phyloP scores from a whole-genome alignment of 2,329 filamentous ascomycete species.

The Penicillium janthinellum region DNA sequence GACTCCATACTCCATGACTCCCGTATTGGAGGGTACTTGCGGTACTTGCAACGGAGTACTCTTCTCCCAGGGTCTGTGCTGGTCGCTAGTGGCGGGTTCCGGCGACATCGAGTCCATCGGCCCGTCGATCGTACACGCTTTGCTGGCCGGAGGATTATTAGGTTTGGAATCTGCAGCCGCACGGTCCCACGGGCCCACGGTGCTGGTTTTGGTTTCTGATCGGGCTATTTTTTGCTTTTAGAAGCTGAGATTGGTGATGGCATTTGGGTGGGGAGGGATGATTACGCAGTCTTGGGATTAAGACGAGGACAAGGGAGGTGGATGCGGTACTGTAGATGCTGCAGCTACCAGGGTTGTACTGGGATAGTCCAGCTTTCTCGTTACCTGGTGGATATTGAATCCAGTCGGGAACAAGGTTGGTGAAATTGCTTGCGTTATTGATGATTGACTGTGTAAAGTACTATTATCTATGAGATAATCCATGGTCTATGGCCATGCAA shows the following conservation, averaged over 20 bases:
- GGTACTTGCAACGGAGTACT: background rate
- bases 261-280: background rate
- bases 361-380: background rate
- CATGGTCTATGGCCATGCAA: background rate
- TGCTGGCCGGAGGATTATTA: conserved; percentile 5
- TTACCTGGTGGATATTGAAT: background rate
- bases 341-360: background rate
- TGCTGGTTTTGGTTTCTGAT: background rate
- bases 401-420: background rate
- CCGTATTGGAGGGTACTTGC: too few relatives aligned
- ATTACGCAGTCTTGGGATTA: background rate
- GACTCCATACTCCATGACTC: too few relatives aligned
- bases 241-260: background rate
- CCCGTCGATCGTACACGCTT: conserved; percentile 10
- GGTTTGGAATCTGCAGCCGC: conserved; percentile 11
- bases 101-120: conserved; percentile 7
- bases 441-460: background rate
- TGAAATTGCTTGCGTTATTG: background rate
- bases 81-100: conserved; percentile 2
- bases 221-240: background rate
- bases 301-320: too few relatives aligned
- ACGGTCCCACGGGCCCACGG: conserved; percentile 12
- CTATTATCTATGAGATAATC: background rate
- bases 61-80: conserved; percentile 2
- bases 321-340: background rate